Evolutionary conservation across 2,329 filamentous ascomycete species (phyloP).

Genomic region (Fusarium illudens): DNA sequence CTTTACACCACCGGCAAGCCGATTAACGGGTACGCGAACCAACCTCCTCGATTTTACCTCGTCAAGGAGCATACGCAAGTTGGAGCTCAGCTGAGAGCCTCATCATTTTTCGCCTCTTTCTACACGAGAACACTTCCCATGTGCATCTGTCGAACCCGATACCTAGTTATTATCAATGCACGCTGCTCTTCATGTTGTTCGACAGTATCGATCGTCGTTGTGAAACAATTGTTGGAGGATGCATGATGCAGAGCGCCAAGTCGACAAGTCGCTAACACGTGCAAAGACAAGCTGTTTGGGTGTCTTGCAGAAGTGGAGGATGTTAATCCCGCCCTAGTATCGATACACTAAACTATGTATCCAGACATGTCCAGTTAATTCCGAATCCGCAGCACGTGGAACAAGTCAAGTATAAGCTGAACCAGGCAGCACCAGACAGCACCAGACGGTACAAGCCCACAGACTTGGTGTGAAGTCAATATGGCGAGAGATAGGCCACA

Average conservation of each 20-base stretch:
- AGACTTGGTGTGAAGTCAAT: background rate
- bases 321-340: background rate
- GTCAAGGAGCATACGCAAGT: background rate
- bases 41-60: background rate
- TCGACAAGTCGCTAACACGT: slow-evolving; percentile 2
- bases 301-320: background rate
- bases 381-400: background rate
- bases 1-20: background rate
- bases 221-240: background rate
- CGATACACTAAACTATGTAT: background rate
- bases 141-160: background rate
- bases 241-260: background rate
- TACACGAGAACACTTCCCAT: background rate
- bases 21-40: background rate
- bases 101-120: background rate
- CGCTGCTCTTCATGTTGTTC: background rate
- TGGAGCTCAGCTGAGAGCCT: background rate
- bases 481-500: too few relatives aligned
- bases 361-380: background rate
- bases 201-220: background rate
- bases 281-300: background rate
- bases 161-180: slow-evolving; percentile 16
- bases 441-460: background rate
- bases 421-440: background rate
- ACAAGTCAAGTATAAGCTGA: background rate